Percentiles rank a stretch among this genome's conserved stretches.
Conservation (phyloP, 306 rosid genomes). For the Cotoneaster glaucophyllus region DNA sequence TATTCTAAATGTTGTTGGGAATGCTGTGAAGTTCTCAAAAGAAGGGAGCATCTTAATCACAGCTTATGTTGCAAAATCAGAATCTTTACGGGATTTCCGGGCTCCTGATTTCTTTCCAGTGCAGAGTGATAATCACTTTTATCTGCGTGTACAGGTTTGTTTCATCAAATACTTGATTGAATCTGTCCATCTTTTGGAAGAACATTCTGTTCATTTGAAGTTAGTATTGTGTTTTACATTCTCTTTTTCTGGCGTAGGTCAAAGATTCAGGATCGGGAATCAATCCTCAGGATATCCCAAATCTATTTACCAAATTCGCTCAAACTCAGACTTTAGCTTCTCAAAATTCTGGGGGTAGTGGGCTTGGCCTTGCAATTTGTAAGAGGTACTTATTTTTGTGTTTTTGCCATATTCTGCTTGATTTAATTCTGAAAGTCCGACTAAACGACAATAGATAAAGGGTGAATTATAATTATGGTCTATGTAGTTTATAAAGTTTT, state of each 20-base stretch:
- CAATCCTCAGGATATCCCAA: conserved; percentile 80
- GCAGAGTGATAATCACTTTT: conserved; percentile 71
- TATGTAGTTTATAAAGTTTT: background rate
- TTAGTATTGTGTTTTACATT: background rate
- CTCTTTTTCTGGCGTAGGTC: conserved; percentile 37
- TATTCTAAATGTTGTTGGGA: conserved; percentile 81
- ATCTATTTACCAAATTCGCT: conserved; percentile 75
- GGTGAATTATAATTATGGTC: background rate
- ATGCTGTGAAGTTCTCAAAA: conserved; percentile 93
- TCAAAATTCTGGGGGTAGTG: conserved; percentile 62
- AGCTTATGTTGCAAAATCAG: conserved; percentile 63
- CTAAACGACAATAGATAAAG: background rate
- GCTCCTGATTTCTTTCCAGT: conserved; percentile 60
- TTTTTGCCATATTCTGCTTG: conserved; percentile 1
- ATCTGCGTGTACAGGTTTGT: conserved; percentile 83
- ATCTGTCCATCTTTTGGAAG: conserved; percentile 11
- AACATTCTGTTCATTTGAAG: conserved; percentile 4
- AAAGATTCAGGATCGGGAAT: conserved; percentile 89
- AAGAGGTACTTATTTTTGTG: conserved; percentile 59
- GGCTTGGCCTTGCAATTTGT: conserved; percentile 92
- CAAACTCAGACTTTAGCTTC: conserved; percentile 64
- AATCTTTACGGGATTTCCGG: conserved; percentile 65
- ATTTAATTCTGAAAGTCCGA: conserved; percentile 1
- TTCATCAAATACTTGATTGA: conserved; percentile 22
- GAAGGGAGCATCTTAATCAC: conserved; percentile 71